Evolutionary conservation across 441 rosid species (phyloP).

Genomic region (Erodium chrysanthum): DNA sequence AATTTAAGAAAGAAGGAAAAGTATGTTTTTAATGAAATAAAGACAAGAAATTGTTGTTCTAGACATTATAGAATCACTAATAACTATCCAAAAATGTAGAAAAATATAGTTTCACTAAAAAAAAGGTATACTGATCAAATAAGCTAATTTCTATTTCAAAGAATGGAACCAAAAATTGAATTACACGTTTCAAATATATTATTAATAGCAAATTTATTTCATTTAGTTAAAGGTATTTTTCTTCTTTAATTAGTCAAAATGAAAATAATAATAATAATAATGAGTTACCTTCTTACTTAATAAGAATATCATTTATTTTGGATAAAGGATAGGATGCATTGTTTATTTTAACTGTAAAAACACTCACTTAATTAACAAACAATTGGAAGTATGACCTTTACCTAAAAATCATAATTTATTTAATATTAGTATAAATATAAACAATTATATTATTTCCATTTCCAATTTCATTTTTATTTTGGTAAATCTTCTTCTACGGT

Average conservation of each 20-base stretch:
- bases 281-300: not conserved
- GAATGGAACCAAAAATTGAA: not conserved
- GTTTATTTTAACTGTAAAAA: not conserved
- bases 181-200: not conserved
- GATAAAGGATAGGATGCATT: not conserved
- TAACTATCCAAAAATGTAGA: not conserved
- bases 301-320: no score
- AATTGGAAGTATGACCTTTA: slow-evolving; percentile 2
- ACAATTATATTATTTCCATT: not conserved
- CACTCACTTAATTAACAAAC: not conserved
- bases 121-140: not conserved
- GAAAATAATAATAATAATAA: not conserved
- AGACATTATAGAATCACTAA: no score
- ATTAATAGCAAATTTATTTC: not conserved
- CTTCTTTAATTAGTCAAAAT: not conserved
- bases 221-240: not conserved
- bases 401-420: not conserved
- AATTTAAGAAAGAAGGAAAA: no score
- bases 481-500: slow-evolving; percentile 7
- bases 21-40: no score
- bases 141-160: not conserved
- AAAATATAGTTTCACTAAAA: not conserved
- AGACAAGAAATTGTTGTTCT: no score
- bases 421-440: slow-evolving; percentile 1
- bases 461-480: slow-evolving; percentile 1